These are phyloP conservation scores for Auxenochlorella protothecoides DNA, from an alignment of 139 green algal species.

Conservation along the genomic window DNA sequence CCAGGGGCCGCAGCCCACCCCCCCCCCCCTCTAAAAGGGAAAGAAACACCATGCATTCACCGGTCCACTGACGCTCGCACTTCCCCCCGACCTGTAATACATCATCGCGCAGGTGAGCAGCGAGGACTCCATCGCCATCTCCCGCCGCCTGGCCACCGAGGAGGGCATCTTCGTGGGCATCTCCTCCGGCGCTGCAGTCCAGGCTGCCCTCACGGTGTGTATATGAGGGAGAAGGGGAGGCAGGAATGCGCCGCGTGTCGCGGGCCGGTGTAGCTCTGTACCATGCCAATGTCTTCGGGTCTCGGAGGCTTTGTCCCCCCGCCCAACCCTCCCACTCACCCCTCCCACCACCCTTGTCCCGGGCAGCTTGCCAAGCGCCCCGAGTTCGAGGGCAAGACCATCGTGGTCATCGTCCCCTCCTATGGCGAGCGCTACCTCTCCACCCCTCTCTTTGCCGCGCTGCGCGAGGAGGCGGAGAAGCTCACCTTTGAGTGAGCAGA, in stretches of 20 bases:
- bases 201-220: slow-evolving; percentile 23
- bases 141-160: slow-evolving; percentile 48
- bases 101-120: slow-evolving; percentile 35
- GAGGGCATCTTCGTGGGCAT: slow-evolving; percentile 62
- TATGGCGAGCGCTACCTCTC: slow-evolving; percentile 46
- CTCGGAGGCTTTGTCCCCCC: background rate
- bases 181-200: slow-evolving; percentile 41
- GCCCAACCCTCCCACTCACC: background rate
- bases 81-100: background rate
- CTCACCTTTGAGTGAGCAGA: slow-evolving; percentile 12
- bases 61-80: background rate
- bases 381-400: slow-evolving; percentile 53
- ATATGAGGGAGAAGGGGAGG: slow-evolving; percentile 23
- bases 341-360: too few relatives aligned
- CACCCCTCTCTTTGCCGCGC: slow-evolving; percentile 17
- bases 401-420: slow-evolving; percentile 49
- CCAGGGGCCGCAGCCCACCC: background rate
- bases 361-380: slow-evolving; percentile 23
- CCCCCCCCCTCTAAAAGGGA: background rate
- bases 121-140: slow-evolving; percentile 55
- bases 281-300: background rate
- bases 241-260: slow-evolving; percentile 43
- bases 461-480: slow-evolving; percentile 23
- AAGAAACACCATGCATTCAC: too few relatives aligned
- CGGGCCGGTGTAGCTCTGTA: background rate